These are phyloP conservation scores for Calonectria fujianensis DNA, from an alignment of 2,329 filamentous ascomycete genomes.

Conservation along the genomic window DNA sequence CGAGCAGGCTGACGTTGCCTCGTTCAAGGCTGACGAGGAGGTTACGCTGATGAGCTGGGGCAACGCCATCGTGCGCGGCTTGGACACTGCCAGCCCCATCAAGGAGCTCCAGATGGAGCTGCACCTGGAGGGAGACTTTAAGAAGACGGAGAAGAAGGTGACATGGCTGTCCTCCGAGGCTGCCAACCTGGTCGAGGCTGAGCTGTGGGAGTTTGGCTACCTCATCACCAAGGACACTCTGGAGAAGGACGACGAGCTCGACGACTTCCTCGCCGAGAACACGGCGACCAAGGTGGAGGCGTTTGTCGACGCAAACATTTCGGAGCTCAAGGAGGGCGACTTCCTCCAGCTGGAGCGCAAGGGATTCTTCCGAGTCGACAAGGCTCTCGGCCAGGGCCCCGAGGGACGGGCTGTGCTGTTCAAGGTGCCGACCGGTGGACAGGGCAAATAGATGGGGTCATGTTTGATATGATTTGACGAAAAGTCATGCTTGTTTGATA, in stretches of 20 bases:
- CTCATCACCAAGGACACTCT: conserved; percentile 96
- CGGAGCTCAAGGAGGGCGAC: conserved; percentile 86
- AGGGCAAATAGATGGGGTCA: conserved; percentile 48
- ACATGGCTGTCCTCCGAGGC: conserved; percentile 90
- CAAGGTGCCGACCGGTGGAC: conserved; percentile 73
- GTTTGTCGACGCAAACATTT: conserved; percentile 87
- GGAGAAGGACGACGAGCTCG: conserved; percentile 89
- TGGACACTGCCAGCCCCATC: conserved; percentile 75
- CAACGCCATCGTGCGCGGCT: conserved; percentile 85
- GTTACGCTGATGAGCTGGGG: conserved; percentile 99
- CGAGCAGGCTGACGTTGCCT: conserved; percentile 90
- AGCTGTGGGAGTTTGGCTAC: conserved; percentile 96
- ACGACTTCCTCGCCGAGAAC: conserved; percentile 86
- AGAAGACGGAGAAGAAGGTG: conserved; percentile 96
- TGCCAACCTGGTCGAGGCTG: conserved; percentile 86
- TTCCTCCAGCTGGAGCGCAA: conserved; percentile 97
- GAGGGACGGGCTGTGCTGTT: conserved; percentile 74
- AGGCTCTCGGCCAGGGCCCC: conserved; percentile 70
- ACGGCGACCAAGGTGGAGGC: conserved; percentile 86
- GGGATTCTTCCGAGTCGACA: conserved; percentile 93
- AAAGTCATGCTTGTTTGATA: conserved; percentile 47
- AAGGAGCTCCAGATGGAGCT: conserved; percentile 86
- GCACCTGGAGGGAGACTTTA: conserved; percentile 94
- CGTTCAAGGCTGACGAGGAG: conserved; percentile 89
- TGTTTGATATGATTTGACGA: conserved; percentile 44